These are phyloP conservation scores for Claviceps cyperi DNA, from an alignment of 2,329 filamentous ascomycete species.

Conservation along the genomic window DNA sequence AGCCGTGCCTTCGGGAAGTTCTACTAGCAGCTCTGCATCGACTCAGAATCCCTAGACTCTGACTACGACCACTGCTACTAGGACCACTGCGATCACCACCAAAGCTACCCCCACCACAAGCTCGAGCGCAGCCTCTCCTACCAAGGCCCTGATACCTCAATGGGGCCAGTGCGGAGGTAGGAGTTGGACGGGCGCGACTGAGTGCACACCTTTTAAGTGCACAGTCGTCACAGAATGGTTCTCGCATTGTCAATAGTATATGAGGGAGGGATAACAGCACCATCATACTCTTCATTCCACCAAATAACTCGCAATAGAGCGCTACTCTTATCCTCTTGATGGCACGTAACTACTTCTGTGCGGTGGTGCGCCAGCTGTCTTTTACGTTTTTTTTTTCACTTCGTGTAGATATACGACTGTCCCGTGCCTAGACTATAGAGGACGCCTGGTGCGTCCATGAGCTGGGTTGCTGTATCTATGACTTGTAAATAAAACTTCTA, in stretches of 20 bases:
- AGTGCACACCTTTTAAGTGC: slow-evolving; percentile 12
- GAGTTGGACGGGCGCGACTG: slow-evolving; percentile 11
- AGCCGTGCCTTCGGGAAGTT: not conserved
- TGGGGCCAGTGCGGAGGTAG: slow-evolving; percentile 14
- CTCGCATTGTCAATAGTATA: slow-evolving; percentile 3
- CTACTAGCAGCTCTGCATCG: not conserved
- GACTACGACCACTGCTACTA: not conserved
- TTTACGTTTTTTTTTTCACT: too few relatives aligned
- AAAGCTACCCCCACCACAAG: not conserved
- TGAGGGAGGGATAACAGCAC: not conserved
- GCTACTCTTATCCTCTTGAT: too few relatives aligned
- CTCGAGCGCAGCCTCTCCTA: slow-evolving; percentile 4
- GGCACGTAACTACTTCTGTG: too few relatives aligned
- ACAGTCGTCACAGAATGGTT: slow-evolving; percentile 10
- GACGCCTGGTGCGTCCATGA: too few relatives aligned
- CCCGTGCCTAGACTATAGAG: too few relatives aligned
- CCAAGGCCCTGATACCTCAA: slow-evolving; percentile 9
- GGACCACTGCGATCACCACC: not conserved
- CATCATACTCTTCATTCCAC: not conserved
- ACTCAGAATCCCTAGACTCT: not conserved
- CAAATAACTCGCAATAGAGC: too few relatives aligned
- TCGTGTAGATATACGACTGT: too few relatives aligned
- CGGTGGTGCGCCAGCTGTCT: too few relatives aligned
- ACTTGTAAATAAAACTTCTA: too few relatives aligned
- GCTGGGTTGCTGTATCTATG: too few relatives aligned